Conservation (phyloP, 2,329 filamentous ascomycete genomes). For the Alternaria brassicae region DNA sequence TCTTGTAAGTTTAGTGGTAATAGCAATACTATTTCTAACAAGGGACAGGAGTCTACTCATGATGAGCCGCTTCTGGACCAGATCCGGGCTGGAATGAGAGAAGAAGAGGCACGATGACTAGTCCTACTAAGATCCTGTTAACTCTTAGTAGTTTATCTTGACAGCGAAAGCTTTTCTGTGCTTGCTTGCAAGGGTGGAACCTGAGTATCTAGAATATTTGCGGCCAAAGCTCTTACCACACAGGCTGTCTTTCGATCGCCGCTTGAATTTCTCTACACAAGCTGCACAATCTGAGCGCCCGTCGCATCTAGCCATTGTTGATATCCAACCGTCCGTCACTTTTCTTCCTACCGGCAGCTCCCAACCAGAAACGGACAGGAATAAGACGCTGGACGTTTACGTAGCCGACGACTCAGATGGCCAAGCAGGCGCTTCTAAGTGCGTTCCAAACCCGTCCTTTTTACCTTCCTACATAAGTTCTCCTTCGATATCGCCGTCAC, state of each 20-base stretch:
- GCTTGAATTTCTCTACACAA: slow-evolving; percentile 7
- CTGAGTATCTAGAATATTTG: slow-evolving; percentile 12
- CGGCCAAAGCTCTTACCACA: slow-evolving; percentile 14
- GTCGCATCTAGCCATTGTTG: slow-evolving; percentile 4
- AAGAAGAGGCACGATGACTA: slow-evolving; percentile 14
- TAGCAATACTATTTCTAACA: slow-evolving; percentile 15
- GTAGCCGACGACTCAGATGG: neutral
- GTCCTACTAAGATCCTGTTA: slow-evolving; percentile 7
- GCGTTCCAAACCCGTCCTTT: neutral
- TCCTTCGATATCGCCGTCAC: slow-evolving; percentile 5
- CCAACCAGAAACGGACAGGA: neutral
- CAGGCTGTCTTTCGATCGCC: slow-evolving; percentile 11
- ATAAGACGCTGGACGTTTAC: neutral
- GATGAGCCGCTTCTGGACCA: slow-evolving; percentile 12
- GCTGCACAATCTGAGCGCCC: slow-evolving; percentile 5
- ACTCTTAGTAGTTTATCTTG: slow-evolving; percentile 13
- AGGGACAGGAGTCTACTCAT: slow-evolving; percentile 1
- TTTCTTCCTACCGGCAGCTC: slow-evolving; percentile 6
- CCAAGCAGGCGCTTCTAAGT: neutral
- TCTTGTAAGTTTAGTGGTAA: slow-evolving; percentile 9
- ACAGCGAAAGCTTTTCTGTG: slow-evolving; percentile 13
- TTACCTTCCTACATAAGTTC: slow-evolving; percentile 10
- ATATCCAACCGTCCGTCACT: slow-evolving; percentile 1
- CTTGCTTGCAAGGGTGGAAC: slow-evolving; percentile 9
- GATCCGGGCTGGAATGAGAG: slow-evolving; percentile 10